Conservation (phyloP, 345 rosid species). For the Melaleuca alternifolia region DNA sequence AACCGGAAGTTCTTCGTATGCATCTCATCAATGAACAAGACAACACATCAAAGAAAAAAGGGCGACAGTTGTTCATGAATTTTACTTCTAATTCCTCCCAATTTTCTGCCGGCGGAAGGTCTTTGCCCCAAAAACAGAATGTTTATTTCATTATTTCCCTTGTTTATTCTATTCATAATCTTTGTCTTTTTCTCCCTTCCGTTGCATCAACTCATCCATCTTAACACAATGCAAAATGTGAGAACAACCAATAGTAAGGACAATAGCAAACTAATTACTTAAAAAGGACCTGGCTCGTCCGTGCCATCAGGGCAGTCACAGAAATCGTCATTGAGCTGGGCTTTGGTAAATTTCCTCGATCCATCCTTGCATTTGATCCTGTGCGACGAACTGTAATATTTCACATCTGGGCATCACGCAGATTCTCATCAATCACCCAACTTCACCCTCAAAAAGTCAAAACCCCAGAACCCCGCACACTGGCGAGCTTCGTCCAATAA, state of each 20-base stretch:
- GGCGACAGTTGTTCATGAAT: background rate
- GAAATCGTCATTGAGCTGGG: constrained; percentile 88
- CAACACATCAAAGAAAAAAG: background rate
- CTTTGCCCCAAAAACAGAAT: background rate
- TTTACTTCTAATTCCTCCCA: background rate
- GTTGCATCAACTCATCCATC: background rate
- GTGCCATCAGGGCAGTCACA: constrained; percentile 92
- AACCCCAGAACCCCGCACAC: background rate
- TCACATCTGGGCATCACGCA: constrained; percentile 43
- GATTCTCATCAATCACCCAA: background rate
- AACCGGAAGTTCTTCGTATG: background rate
- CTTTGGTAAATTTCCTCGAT: constrained; percentile 58
- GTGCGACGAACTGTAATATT: constrained; percentile 61
- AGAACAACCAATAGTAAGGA: background rate
- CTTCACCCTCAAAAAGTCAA: background rate
- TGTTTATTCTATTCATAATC: background rate
- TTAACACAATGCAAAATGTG: background rate
- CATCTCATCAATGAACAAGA: background rate
- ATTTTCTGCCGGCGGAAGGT: background rate
- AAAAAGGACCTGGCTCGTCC: constrained; percentile 78
- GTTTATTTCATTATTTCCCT: background rate
- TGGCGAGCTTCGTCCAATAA: background rate
- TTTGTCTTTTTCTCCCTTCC: background rate
- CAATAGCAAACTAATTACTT: background rate
- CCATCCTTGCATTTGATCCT: constrained; percentile 70